phyloP scores from a whole-genome alignment of 108 stramenopile species.

The Pseudonitzschia delicatissima region DNA sequence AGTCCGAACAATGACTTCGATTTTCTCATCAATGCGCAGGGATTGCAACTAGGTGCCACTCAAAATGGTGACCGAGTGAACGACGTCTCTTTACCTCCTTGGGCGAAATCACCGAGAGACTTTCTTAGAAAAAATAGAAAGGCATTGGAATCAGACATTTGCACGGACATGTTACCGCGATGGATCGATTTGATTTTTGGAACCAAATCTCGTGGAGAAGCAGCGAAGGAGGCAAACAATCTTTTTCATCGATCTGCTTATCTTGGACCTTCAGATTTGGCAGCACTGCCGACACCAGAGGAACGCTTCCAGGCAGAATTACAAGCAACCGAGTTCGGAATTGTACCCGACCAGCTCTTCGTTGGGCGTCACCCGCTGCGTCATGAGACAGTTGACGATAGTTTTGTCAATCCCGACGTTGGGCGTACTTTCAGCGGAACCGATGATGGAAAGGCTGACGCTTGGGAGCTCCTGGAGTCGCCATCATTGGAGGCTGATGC shows the following conservation, averaged over 20 bases:
- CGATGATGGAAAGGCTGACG: constrained; percentile 41
- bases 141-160: constrained; percentile 93
- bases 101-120: constrained; percentile 86
- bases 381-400: constrained; percentile 41
- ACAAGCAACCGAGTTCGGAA: constrained; percentile 85
- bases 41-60: constrained; percentile 89
- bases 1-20: constrained; percentile 74
- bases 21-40: constrained; percentile 88
- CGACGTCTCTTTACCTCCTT: constrained; percentile 89
- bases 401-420: constrained; percentile 43
- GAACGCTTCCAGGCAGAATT: constrained; percentile 82
- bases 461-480: constrained; percentile 57
- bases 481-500: constrained; percentile 22
- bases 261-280: constrained; percentile 66
- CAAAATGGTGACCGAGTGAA: constrained; percentile 86
- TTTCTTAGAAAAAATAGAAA: constrained; percentile 84
- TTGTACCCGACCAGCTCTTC: constrained; percentile 77
- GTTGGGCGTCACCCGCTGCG: constrained; percentile 51
- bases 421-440: constrained; percentile 48
- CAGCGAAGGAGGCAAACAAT: constrained; percentile 77
- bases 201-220: constrained; percentile 81
- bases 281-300: constrained; percentile 57
- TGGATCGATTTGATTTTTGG: constrained; percentile 99
- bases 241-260: constrained; percentile 92
- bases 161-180: constrained; percentile 74